Percentiles rank a stretch among this genome's conserved stretches.
Evolutionary conservation across 352 stramenopile genomes (phyloP).

Genomic region (Phytophthora macrochlamydospora): DNA sequence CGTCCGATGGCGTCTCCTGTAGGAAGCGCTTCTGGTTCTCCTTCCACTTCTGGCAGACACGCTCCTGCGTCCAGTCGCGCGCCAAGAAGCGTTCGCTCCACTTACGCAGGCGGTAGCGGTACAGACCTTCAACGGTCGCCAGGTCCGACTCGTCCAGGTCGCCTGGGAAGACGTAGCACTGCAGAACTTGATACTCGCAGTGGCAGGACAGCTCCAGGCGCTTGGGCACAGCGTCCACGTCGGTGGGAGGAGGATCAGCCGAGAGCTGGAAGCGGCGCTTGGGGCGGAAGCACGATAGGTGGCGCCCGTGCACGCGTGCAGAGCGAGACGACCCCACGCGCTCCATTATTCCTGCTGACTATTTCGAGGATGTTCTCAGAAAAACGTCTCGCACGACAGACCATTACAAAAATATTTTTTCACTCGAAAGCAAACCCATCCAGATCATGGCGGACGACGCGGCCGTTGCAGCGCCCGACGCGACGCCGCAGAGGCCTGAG

Average conservation of each 20-base stretch:
- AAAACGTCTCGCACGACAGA: too few relatives aligned
- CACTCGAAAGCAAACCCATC: too few relatives aligned
- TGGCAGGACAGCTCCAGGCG: slow-evolving; percentile 38
- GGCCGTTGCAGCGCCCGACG: background rate
- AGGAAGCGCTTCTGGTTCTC: slow-evolving; percentile 66
- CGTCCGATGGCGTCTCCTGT: slow-evolving; percentile 13
- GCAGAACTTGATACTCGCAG: slow-evolving; percentile 54
- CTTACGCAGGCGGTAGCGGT: slow-evolving; percentile 42
- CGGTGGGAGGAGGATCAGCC: slow-evolving; percentile 5
- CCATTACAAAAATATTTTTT: too few relatives aligned
- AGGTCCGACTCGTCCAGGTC: slow-evolving; percentile 15
- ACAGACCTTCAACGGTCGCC: slow-evolving; percentile 32
- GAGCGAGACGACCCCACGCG: background rate
- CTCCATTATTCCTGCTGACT: slow-evolving; percentile 17
- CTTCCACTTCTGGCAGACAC: slow-evolving; percentile 74
- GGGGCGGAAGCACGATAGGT: slow-evolving; percentile 69
- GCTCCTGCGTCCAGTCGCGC: slow-evolving; percentile 57
- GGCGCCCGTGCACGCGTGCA: slow-evolving; percentile 41
- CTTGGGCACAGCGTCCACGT: background rate
- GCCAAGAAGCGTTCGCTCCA: slow-evolving; percentile 64
- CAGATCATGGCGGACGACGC: slow-evolving; percentile 11
- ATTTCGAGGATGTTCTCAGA: too few relatives aligned
- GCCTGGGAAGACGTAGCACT: slow-evolving; percentile 34
- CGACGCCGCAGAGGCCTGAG: slow-evolving; percentile 14
- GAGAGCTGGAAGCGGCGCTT: slow-evolving; percentile 52